phyloP scores from a whole-genome alignment of 306 rosid species.

The Trifolium repens region DNA sequence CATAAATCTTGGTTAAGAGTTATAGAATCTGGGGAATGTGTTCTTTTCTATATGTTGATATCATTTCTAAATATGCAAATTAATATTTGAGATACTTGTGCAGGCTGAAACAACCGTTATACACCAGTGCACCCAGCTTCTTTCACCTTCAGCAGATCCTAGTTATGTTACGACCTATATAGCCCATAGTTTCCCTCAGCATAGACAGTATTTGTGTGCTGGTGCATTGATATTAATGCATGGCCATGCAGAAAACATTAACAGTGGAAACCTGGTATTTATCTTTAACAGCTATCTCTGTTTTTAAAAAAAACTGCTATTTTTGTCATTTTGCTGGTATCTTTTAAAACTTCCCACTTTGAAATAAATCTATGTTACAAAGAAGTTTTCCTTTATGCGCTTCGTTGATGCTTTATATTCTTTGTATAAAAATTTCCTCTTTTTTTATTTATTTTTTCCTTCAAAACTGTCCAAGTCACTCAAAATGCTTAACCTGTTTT shows the following conservation, averaged over 20 bases:
- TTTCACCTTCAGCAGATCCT: slow-evolving; percentile 91
- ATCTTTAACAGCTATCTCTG: slow-evolving; percentile 16
- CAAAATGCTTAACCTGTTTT: slow-evolving; percentile 23
- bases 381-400: neutral
- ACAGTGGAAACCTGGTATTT: slow-evolving; percentile 80
- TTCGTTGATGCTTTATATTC: slow-evolving; percentile 19
- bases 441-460: neutral
- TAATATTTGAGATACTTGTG: slow-evolving; percentile 41
- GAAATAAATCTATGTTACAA: slow-evolving; percentile 11
- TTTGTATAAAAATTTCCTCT: slow-evolving; percentile 21
- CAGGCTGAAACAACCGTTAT: slow-evolving; percentile 96
- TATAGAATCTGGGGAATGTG: slow-evolving; percentile 12
- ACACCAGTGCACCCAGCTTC: slow-evolving; percentile 88
- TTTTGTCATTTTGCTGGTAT: slow-evolving; percentile 29
- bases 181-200: slow-evolving; percentile 77
- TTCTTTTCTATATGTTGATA: slow-evolving; percentile 1
- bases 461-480: slow-evolving; percentile 7
- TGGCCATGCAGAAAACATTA: slow-evolving; percentile 86
- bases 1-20: slow-evolving; percentile 16
- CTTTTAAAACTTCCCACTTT: neutral
- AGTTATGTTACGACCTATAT: slow-evolving; percentile 80
- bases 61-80: slow-evolving; percentile 9
- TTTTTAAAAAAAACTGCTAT: neutral
- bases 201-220: slow-evolving; percentile 88
- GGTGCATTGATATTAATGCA: slow-evolving; percentile 98